Conservation (phyloP, 768 basidiomycete genomes). For the Suillus bovinus region DNA sequence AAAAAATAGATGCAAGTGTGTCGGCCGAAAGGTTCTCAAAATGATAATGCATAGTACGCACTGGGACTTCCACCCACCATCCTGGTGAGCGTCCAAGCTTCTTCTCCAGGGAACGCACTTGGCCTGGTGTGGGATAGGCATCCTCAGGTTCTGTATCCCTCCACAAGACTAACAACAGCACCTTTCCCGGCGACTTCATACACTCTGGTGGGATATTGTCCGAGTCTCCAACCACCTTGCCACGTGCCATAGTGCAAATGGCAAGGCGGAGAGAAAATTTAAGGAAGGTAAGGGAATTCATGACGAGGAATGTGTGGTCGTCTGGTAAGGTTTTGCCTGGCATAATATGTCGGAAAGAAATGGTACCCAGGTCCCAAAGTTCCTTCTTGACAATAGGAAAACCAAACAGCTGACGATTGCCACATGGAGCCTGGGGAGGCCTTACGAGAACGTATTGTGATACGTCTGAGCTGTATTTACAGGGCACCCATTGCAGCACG, state of each 20-base stretch:
- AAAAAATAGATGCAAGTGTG: neutral
- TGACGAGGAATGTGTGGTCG: neutral
- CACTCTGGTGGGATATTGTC: neutral
- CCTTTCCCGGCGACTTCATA: neutral
- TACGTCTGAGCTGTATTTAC: neutral
- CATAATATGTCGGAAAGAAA: neutral
- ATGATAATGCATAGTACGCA: neutral
- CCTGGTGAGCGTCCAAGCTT: conserved; percentile 4
- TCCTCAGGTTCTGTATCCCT: neutral
- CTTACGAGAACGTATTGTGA: neutral
- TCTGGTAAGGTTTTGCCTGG: neutral
- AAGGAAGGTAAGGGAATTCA: neutral
- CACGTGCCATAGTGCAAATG: neutral
- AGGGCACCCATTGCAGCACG: neutral
- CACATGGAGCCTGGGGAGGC: neutral
- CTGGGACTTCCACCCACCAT: neutral
- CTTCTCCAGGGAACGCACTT: neutral
- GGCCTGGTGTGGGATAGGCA: neutral
- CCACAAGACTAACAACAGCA: conserved; percentile 2
- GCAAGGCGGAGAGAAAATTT: neutral
- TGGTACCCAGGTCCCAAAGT: neutral
- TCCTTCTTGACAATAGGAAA: neutral
- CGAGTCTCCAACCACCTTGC: neutral
- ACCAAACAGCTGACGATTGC: neutral
- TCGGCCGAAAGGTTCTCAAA: neutral